A percentile compares a stretch with the other conserved stretches of the same genome.
Evolutionary conservation across 306 rosid genomes (phyloP).

Genomic region (Cicer yamashitae): DNA sequence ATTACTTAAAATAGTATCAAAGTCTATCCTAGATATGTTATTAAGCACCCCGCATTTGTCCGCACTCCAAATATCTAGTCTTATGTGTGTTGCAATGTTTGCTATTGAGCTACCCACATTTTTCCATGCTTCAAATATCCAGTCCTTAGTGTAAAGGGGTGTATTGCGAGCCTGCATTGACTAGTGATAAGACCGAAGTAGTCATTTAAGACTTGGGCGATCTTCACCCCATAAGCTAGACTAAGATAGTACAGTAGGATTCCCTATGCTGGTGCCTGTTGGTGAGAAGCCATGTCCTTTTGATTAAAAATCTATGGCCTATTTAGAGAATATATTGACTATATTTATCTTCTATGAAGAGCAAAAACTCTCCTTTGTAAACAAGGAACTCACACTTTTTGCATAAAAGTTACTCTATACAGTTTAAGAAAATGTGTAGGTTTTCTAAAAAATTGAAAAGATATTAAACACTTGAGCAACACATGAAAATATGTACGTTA

Average conservation of each 20-base stretch:
- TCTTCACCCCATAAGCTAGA: not conserved
- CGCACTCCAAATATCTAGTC: no score
- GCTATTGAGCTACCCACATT: no score
- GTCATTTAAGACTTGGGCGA: no score
- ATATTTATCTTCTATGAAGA: slow-evolving; percentile 12
- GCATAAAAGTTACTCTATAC: not conserved
- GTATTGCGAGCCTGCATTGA: no score
- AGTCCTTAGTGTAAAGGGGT: no score
- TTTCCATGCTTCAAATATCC: no score
- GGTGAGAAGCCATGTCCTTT: slow-evolving; percentile 10
- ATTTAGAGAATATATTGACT: not conserved
- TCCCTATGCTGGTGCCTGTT: slow-evolving; percentile 6
- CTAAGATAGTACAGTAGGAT: slow-evolving; percentile 2
- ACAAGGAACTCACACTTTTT: slow-evolving; percentile 8
- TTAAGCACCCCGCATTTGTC: no score
- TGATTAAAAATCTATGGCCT: not conserved
- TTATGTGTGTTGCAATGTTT: no score
- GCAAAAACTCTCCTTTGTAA: not conserved
- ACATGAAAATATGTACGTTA: not conserved
- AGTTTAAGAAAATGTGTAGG: not conserved
- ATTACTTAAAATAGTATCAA: no score
- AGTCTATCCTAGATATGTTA: no score
- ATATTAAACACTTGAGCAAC: slow-evolving; percentile 13
- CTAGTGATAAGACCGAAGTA: no score
- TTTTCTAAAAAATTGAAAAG: not conserved